phyloP scores from a whole-genome alignment of 2,329 filamentous ascomycete genomes.

The Dothistroma septosporum region DNA sequence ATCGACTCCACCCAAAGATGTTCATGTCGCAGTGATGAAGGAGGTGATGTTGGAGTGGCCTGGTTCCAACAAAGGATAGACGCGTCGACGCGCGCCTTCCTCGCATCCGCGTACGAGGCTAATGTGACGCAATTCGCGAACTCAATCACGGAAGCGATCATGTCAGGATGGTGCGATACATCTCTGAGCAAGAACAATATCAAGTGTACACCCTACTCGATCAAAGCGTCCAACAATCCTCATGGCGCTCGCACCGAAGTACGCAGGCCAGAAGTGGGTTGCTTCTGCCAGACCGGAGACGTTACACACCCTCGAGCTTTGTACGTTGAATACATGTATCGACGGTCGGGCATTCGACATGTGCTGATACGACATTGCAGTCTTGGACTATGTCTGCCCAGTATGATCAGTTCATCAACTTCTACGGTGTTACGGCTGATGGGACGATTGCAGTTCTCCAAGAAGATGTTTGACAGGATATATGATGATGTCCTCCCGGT shows the following conservation, averaged over 20 bases:
- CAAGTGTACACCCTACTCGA: not conserved
- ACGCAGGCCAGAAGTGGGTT: constrained; percentile 68
- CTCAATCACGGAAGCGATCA: not conserved
- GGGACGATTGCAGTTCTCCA: constrained; percentile 48
- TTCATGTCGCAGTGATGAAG: not conserved
- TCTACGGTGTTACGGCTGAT: not conserved
- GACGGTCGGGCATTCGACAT: not conserved
- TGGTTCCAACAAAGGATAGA: not conserved
- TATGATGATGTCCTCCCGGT: constrained; percentile 61
- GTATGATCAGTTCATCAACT: constrained; percentile 31
- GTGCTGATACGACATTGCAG: constrained; percentile 32
- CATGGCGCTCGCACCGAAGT: constrained; percentile 76
- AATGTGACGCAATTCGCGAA: not conserved
- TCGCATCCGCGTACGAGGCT: not conserved
- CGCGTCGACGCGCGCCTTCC: not conserved
- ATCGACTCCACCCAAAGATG: not conserved
- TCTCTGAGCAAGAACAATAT: not conserved
- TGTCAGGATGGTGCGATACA: not conserved
- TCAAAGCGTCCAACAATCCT: not conserved
- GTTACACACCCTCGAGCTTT: constrained; percentile 53
- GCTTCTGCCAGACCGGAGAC: constrained; percentile 40
- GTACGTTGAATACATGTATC: constrained; percentile 31
- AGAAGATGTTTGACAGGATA: constrained; percentile 73
- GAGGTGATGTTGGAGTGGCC: not conserved
- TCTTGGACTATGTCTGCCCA: constrained; percentile 89